Conservation (phyloP, 2,329 filamentous ascomycete genomes). For the Colletotrichum nymphaeae region DNA sequence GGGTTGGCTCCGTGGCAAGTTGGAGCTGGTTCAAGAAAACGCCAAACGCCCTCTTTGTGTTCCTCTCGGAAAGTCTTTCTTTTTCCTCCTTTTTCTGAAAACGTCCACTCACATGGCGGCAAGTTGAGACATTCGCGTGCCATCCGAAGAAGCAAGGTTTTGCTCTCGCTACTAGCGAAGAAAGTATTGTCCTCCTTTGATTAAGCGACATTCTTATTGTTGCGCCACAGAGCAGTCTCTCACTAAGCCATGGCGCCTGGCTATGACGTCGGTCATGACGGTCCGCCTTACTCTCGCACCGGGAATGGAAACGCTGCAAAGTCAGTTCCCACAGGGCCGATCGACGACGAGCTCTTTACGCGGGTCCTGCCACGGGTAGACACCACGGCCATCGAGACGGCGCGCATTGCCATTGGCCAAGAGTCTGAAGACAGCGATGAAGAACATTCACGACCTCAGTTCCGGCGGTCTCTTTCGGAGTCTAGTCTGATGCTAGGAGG, state of each 20-base stretch:
- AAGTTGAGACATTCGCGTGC: conserved; percentile 20
- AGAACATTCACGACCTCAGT: not conserved
- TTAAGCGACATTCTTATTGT: not conserved
- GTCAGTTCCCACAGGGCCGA: conserved; percentile 11
- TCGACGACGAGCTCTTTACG: conserved; percentile 28
- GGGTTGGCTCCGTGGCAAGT: not conserved
- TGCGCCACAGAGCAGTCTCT: not conserved
- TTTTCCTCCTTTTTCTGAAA: not conserved
- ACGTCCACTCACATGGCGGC: conserved; percentile 6
- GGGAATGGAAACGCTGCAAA: conserved; percentile 14
- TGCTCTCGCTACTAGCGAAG: not conserved
- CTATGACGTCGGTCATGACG: conserved; percentile 23
- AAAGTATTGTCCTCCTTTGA: not conserved
- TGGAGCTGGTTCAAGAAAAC: conserved; percentile 6
- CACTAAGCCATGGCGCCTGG: conserved; percentile 17
- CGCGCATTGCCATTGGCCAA: not conserved
- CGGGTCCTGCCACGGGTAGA: conserved; percentile 22
- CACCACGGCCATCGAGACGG: conserved; percentile 14
- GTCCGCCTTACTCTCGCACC: not conserved
- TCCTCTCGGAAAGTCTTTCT: not conserved
- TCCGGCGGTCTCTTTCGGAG: conserved; percentile 8
- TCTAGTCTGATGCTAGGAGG: not conserved
- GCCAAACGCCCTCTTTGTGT: not conserved
- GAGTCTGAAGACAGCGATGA: conserved; percentile 11
- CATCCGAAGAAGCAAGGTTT: conserved; percentile 1